Conservation (phyloP, 2,329 filamentous ascomycete genomes). For the Cordyceps sp. region DNA sequence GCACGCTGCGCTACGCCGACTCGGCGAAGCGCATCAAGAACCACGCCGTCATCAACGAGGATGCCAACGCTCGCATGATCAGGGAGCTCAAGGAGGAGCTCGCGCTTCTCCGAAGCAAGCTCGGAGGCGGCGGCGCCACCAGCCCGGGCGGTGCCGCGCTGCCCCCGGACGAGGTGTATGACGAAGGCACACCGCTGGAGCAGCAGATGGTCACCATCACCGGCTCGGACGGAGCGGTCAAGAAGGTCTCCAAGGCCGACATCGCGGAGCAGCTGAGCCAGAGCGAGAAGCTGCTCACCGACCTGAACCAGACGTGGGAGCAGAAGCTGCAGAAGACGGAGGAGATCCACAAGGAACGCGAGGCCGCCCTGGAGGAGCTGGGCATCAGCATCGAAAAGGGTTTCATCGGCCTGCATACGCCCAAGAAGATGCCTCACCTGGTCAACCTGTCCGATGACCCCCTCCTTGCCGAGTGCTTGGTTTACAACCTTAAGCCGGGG, state of each 20-base stretch:
- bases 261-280: constrained; percentile 94
- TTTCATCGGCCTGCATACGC: constrained; percentile 84
- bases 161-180: constrained; percentile 67
- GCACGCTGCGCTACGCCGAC: constrained; percentile 89
- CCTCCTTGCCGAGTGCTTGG: constrained; percentile 82
- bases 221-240: constrained; percentile 65
- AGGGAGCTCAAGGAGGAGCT: constrained; percentile 93
- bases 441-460: constrained; percentile 96
- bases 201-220: constrained; percentile 95
- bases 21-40: constrained; percentile 99
- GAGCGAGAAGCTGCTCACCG: constrained; percentile 87
- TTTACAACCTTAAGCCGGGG: constrained; percentile 96
- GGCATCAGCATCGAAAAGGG: constrained; percentile 99
- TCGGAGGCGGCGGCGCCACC: constrained; percentile 39
- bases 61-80: constrained; percentile 98
- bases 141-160: constrained; percentile 30
- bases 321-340: constrained; percentile 91
- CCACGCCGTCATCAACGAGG: constrained; percentile 96
- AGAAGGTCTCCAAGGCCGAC: constrained; percentile 95
- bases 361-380: constrained; percentile 85
- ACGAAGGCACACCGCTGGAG: constrained; percentile 80
- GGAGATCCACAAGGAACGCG: constrained; percentile 92
- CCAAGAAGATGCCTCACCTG: constrained; percentile 98
- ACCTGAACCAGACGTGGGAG: constrained; percentile 98
- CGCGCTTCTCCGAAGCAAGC: constrained; percentile 68